Evolutionary conservation across 192 early-diverging fungal species (phyloP).

Genomic region (Coemansia sp.): DNA sequence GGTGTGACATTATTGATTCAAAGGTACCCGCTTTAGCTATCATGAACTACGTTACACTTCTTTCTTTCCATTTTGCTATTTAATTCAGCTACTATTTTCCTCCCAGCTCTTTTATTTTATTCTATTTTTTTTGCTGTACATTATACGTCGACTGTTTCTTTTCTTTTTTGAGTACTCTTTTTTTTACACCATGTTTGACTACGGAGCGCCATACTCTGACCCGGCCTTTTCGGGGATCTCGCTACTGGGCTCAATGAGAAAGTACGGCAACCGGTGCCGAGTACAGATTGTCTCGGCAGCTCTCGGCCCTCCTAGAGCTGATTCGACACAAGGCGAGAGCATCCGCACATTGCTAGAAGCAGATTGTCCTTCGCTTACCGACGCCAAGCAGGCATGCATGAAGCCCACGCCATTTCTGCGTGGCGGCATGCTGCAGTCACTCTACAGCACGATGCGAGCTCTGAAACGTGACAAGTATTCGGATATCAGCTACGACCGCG

Average conservation of each 20-base stretch:
- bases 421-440: constrained; percentile 78
- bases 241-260: neutral
- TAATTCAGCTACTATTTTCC: neutral
- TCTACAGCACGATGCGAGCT: constrained; percentile 40
- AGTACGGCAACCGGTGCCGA: neutral
- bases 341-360: constrained; percentile 7
- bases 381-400: constrained; percentile 48
- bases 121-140: neutral
- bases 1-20: neutral
- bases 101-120: neutral
- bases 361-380: constrained; percentile 56
- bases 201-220: neutral
- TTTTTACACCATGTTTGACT: neutral
- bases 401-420: constrained; percentile 70
- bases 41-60: neutral
- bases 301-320: neutral
- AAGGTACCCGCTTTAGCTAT: neutral
- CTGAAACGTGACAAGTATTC: constrained; percentile 24
- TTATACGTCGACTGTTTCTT: neutral
- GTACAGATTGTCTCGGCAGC: neutral
- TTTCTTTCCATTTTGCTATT: neutral
- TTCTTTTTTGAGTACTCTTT: neutral
- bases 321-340: neutral
- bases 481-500: constrained; percentile 32
- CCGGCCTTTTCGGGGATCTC: constrained; percentile 1